phyloP scores from a whole-genome alignment of 73 alveolate species.

The Symbiodinium natans region DNA sequence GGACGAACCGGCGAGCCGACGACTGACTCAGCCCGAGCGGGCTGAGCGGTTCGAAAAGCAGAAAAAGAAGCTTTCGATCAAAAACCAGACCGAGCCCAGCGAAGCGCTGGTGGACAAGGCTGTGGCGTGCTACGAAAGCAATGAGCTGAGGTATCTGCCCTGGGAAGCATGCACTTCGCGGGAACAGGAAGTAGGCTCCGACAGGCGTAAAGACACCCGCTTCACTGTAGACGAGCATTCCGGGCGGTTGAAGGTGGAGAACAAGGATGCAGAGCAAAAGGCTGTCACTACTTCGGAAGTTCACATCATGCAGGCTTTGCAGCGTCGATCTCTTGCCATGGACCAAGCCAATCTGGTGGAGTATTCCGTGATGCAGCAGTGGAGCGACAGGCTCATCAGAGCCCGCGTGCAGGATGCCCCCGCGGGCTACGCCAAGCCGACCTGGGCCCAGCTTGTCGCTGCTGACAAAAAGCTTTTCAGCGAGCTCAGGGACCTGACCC shows the following conservation, averaged over 20 bases:
- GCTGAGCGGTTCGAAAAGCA: background rate
- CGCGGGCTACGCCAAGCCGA: background rate
- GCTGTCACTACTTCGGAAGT: background rate
- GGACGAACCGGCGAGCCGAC: background rate
- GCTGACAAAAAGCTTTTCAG: background rate
- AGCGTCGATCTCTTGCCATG: background rate
- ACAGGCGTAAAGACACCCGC: background rate
- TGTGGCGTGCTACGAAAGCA: background rate
- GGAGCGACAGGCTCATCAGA: background rate
- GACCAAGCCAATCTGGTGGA: constrained; percentile 24
- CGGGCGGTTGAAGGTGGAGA: background rate
- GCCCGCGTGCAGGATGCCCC: background rate
- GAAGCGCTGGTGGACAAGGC: background rate
- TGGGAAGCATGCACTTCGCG: background rate
- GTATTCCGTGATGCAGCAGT: background rate
- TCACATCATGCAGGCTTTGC: background rate
- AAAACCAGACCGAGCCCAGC: background rate
- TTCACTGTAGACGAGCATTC: background rate
- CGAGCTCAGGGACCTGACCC: background rate
- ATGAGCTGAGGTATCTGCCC: background rate
- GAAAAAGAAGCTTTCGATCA: background rate
- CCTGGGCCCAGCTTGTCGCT: background rate
- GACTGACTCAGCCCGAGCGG: background rate
- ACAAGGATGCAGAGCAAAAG: background rate
- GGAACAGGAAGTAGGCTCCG: background rate